Evolutionary conservation across 257 asterid species (phyloP).

Genomic region (Fraxinus americana): DNA sequence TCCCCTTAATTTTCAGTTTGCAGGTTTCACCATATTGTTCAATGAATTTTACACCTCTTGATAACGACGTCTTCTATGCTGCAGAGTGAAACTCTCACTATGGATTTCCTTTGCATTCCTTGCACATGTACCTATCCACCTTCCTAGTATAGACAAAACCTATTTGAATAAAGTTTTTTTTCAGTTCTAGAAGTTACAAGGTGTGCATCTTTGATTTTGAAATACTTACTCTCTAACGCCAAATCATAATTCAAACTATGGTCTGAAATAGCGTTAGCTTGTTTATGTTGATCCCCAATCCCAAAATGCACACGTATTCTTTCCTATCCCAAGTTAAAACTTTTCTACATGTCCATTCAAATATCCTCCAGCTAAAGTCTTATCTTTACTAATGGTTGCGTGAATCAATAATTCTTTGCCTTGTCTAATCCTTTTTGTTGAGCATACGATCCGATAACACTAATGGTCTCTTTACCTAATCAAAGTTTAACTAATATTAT

Average conservation of each 20-base stretch:
- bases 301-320: not conserved
- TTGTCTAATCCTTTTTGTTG: too few relatives aligned
- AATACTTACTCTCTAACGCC: not conserved
- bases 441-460: not conserved
- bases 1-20: too few relatives aligned
- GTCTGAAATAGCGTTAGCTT: not conserved
- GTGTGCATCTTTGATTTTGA: not conserved
- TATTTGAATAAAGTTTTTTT: too few relatives aligned
- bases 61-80: too few relatives aligned
- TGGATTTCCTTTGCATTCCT: too few relatives aligned
- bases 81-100: too few relatives aligned
- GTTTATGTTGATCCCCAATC: not conserved
- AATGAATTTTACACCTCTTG: too few relatives aligned
- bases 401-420: not conserved
- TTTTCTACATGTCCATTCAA: not conserved
- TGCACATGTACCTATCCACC: too few relatives aligned
- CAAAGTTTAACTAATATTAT: not conserved
- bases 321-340: not conserved
- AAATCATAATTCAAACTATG: not conserved
- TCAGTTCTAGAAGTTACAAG: not conserved
- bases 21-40: too few relatives aligned
- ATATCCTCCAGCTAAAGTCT: too few relatives aligned
- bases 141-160: too few relatives aligned
- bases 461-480: not conserved
- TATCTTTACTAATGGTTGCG: not conserved